Conservation (phyloP, 192 early-diverging fungal genomes). For the Backusella morwellensis region DNA sequence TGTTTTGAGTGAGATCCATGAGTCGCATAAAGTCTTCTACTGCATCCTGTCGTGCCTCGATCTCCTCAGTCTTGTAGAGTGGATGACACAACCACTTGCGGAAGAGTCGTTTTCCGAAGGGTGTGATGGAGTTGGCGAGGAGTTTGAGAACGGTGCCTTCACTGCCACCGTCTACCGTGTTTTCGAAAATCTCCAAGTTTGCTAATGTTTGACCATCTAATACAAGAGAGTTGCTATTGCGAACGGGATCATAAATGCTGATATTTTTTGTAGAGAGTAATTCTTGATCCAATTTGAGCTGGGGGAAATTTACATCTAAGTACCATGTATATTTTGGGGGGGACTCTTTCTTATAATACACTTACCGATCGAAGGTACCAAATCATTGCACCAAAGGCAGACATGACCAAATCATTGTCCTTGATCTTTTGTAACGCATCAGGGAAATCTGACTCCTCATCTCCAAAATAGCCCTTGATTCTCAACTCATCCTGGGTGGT, state of each 20-base stretch:
- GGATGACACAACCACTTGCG: slow-evolving; percentile 90
- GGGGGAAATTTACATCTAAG: background rate
- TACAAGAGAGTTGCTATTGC: slow-evolving; percentile 68
- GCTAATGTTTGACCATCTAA: slow-evolving; percentile 92
- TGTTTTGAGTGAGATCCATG: slow-evolving; percentile 46
- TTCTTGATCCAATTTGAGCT: slow-evolving; percentile 85
- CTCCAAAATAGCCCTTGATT: slow-evolving; percentile 56
- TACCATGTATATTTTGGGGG: background rate
- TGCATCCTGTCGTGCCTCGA: slow-evolving; percentile 85
- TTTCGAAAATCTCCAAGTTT: slow-evolving; percentile 92
- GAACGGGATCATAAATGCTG: slow-evolving; percentile 79
- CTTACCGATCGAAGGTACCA: slow-evolving; percentile 83
- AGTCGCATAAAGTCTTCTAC: slow-evolving; percentile 76
- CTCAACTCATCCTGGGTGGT: slow-evolving; percentile 61
- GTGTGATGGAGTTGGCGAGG: slow-evolving; percentile 80
- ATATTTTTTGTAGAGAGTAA: slow-evolving; percentile 87
- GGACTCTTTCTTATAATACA: background rate
- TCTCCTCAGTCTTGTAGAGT: slow-evolving; percentile 59
- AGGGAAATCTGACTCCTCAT: slow-evolving; percentile 18
- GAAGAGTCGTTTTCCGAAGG: slow-evolving; percentile 86
- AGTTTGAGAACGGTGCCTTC: slow-evolving; percentile 84
- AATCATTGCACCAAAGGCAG: slow-evolving; percentile 57
- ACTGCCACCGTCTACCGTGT: slow-evolving; percentile 68
- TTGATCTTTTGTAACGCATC: slow-evolving; percentile 41
- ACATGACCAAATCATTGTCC: slow-evolving; percentile 34